A percentile compares a stretch with the other conserved stretches of the same genome.
phyloP scores from a whole-genome alignment of 257 asterid genomes.

The Solanum tarapatanum region DNA sequence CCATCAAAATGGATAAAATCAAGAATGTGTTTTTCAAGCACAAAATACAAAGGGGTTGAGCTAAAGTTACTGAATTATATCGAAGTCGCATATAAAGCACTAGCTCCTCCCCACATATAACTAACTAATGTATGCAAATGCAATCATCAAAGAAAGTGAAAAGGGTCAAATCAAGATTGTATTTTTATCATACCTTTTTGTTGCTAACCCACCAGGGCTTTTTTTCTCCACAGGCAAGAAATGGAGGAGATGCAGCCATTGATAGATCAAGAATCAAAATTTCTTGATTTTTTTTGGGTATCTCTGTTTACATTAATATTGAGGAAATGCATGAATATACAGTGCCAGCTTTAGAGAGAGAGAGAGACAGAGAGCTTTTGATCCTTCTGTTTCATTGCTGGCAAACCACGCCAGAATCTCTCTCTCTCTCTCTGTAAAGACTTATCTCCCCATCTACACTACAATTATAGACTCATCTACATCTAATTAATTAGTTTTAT shows the following conservation, averaged over 20 bases:
- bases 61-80: background rate
- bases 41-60: background rate
- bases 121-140: background rate
- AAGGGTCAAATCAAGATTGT: background rate
- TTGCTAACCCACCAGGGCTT: conserved; percentile 74
- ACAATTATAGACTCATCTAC: background rate
- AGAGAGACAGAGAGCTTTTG: background rate
- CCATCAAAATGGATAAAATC: background rate
- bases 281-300: background rate
- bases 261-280: conserved; percentile 23
- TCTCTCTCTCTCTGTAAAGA: conserved; percentile 1
- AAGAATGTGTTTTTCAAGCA: background rate
- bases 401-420: conserved; percentile 16
- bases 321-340: background rate
- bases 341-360: conserved; percentile 18
- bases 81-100: background rate
- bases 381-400: conserved; percentile 16
- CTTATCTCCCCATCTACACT: background rate
- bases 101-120: background rate
- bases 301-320: conserved; percentile 8
- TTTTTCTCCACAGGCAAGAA: conserved; percentile 38
- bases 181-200: conserved; percentile 25
- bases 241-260: conserved; percentile 49
- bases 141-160: background rate
- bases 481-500: background rate